Conservation (phyloP, 768 basidiomycete species). For the Tylopilus sp. region DNA sequence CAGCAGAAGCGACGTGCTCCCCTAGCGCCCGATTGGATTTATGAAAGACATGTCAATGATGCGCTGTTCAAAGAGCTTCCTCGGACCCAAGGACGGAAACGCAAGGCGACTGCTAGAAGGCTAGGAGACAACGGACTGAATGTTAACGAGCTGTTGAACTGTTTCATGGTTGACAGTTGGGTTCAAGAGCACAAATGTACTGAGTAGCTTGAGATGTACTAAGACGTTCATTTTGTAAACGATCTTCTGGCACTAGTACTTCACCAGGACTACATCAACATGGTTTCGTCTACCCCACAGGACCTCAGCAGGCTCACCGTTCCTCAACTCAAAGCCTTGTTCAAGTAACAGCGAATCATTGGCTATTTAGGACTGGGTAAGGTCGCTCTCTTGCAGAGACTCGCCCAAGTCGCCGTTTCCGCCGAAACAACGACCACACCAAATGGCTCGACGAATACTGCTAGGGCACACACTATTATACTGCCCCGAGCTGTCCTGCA, state of each 20-base stretch:
- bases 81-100: constrained; percentile 9
- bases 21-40: constrained; percentile 26
- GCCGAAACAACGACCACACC: neutral
- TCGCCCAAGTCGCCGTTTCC: constrained; percentile 17
- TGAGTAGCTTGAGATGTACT: neutral
- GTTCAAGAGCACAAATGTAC: constrained; percentile 10
- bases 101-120: constrained; percentile 14
- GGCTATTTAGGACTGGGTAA: constrained; percentile 71
- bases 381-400: constrained; percentile 50
- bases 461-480: neutral
- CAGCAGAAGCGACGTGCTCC: constrained; percentile 14
- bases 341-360: constrained; percentile 57
- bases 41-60: constrained; percentile 16
- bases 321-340: constrained; percentile 60
- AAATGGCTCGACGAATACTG: neutral
- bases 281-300: neutral
- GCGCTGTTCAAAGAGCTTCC: constrained; percentile 13
- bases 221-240: neutral
- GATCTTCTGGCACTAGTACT: neutral
- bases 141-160: constrained; percentile 15
- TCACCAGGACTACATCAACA: constrained; percentile 11
- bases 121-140: constrained; percentile 14
- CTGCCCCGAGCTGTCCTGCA: neutral
- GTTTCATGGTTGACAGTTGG: constrained; percentile 15
- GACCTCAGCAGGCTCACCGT: constrained; percentile 46